Evolutionary conservation across 1,139 yeast genomes (phyloP).

Genomic region (Petasospora fabianii): DNA sequence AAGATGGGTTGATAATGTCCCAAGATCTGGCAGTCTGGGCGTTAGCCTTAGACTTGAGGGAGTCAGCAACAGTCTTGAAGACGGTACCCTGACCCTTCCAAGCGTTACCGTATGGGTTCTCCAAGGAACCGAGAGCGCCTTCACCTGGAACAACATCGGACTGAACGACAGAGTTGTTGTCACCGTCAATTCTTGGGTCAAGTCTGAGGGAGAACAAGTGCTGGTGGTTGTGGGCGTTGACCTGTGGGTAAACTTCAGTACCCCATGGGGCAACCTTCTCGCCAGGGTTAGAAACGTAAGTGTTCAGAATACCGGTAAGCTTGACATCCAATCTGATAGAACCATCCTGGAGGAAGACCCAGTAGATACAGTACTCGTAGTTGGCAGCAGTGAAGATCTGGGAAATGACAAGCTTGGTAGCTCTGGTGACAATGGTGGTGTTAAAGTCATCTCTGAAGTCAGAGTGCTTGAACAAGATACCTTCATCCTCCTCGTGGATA

Average conservation of each 20-base stretch:
- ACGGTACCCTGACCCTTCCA: conserved; percentile 60
- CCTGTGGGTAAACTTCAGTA: conserved; percentile 73
- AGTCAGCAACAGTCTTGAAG: conserved; percentile 65
- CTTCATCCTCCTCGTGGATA: conserved; percentile 84
- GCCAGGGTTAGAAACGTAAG: conserved; percentile 57
- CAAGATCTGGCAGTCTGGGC: conserved; percentile 66
- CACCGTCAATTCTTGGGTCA: conserved; percentile 81
- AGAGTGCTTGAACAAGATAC: conserved; percentile 73
- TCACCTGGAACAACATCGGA: conserved; percentile 63
- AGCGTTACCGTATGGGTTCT: conserved; percentile 71
- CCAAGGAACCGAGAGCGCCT: conserved; percentile 57
- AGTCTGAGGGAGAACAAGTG: conserved; percentile 77
- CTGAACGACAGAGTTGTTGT: conserved; percentile 67
- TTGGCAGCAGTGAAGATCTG: conserved; percentile 85
- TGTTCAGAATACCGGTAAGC: conserved; percentile 78
- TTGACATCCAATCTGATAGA: conserved; percentile 74
- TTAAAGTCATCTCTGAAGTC: conserved; percentile 79
- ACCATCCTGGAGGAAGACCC: conserved; percentile 82
- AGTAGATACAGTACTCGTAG: conserved; percentile 80
- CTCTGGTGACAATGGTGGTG: conserved; percentile 71
- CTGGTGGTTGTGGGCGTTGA: conserved; percentile 83
- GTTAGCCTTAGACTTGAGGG: conserved; percentile 54
- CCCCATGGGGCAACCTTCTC: conserved; percentile 76
- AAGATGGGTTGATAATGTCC: conserved; percentile 74
- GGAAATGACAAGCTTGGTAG: conserved; percentile 67